These are phyloP conservation scores for Eustoma russellianum DNA, from an alignment of 257 asterid species.

Conservation along the genomic window DNA sequence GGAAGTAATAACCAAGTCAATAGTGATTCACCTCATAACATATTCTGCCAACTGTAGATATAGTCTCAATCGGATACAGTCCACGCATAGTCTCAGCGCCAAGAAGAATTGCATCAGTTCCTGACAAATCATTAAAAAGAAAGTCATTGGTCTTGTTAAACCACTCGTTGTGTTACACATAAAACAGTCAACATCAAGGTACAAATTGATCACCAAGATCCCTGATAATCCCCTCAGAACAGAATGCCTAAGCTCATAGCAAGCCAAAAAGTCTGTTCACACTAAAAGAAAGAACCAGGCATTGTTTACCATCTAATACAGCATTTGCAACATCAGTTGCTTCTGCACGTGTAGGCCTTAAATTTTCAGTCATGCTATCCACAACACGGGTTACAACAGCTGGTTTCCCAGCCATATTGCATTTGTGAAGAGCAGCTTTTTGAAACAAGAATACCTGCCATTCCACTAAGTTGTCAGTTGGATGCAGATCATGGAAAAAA, in stretches of 20 bases:
- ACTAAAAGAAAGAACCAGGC: neutral
- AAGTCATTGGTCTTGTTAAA: neutral
- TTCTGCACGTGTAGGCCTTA: slow-evolving; percentile 93
- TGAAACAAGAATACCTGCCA: slow-evolving; percentile 83
- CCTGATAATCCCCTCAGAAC: too few species aligned
- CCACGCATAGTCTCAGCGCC: slow-evolving; percentile 95
- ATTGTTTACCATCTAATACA: slow-evolving; percentile 61
- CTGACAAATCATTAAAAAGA: slow-evolving; percentile 25
- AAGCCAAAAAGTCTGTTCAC: neutral
- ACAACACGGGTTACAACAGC: slow-evolving; percentile 90
- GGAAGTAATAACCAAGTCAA: too few species aligned
- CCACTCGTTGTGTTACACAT: neutral
- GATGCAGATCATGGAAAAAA: neutral
- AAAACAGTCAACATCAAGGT: neutral
- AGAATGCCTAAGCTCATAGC: neutral
- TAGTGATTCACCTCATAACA: slow-evolving; percentile 55
- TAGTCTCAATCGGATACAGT: slow-evolving; percentile 74
- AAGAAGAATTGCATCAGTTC: slow-evolving; percentile 91
- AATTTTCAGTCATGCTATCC: slow-evolving; percentile 85
- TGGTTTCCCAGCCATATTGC: slow-evolving; percentile 92
- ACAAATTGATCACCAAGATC: too few species aligned
- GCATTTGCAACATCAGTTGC: slow-evolving; percentile 97
- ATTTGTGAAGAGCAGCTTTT: slow-evolving; percentile 71
- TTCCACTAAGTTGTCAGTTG: neutral
- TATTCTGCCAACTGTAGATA: slow-evolving; percentile 71